Evolutionary conservation across 345 rosid genomes (phyloP).

Genomic region (Conringia planisiliqua): DNA sequence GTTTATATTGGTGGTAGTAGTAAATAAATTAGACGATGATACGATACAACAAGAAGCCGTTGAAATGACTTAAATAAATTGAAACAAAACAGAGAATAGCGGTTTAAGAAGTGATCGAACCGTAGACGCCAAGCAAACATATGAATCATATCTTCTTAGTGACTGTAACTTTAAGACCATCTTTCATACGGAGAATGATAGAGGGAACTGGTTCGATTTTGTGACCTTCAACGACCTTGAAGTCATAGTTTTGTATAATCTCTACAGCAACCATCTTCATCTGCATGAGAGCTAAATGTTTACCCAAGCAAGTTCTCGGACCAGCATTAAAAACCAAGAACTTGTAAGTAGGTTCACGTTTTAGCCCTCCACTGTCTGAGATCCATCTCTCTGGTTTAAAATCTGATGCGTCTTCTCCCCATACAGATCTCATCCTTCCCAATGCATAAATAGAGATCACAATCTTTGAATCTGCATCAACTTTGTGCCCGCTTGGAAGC

Average conservation of each 20-base stretch:
- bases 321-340: constrained; percentile 26
- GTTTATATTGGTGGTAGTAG: too few relatives aligned
- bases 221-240: constrained; percentile 21
- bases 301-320: constrained; percentile 30
- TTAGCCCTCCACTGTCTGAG: constrained; percentile 4
- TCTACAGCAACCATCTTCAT: constrained; percentile 22
- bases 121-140: not conserved
- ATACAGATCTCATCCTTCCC: constrained; percentile 40
- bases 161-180: constrained; percentile 13
- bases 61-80: not conserved
- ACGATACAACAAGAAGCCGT: not conserved
- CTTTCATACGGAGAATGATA: not conserved
- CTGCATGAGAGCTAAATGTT: constrained; percentile 14
- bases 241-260: constrained; percentile 15
- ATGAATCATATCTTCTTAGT: not conserved
- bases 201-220: constrained; percentile 5
- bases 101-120: not conserved
- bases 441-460: not conserved
- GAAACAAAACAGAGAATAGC: not conserved
- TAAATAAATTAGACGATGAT: not conserved
- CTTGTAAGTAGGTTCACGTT: constrained; percentile 17
- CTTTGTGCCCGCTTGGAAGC: constrained; percentile 40
- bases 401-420: constrained; percentile 44
- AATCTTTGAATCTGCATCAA: constrained; percentile 6
- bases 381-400: constrained; percentile 49